Base-by-base conservation (phyloP, 768 basidiomycete species). In the Basidioascus undulatus region DNA sequence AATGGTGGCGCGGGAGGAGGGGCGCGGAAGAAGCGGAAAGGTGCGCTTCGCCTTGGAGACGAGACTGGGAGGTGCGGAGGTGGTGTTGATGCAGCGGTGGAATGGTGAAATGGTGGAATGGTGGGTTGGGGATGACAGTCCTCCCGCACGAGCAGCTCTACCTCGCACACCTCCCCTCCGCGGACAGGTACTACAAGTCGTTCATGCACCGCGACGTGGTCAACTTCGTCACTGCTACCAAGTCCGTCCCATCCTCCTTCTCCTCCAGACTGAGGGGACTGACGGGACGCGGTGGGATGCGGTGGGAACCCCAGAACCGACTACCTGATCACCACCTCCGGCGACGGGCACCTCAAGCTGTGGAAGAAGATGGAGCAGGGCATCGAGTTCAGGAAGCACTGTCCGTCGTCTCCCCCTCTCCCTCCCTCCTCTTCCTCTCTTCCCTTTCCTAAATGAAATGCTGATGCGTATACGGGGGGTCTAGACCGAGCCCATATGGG, bases 351-450 rank as follows among this genome's bases (percentile, higher is more conserved):
- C 58, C 59, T 96, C 47, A 98, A 98, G 57, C 60, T 98, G n/a
- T 98, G 92, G 92, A 96, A 92, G 65, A 98, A 98, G 59, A 86
- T 92, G 61, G 79, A 86, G 18, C n/a, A n/a, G n/a, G n/a, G n/a
- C n/a, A n/a, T n/a, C n/a, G n/a, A n/a, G n/a, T n/a, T n/a, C n/a
- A n/a, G n/a, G n/a, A n/a, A n/a, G n/a, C n/a, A n/a, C n/a, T n/a
- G n/a, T n/a, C n/a, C n/a, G n/a, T n/a, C n/a, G n/a, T n/a, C n/a
- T n/a, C n/a, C n/a, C n/a, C n/a, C n/a, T n/a, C n/a, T n/a, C n/a
- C n/a, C n/a, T n/a, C n/a, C n/a, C n/a, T n/a, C n/a, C n/a, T n/a
- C n/a, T n/a, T n/a, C n/a, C n/a, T n/a, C n/a, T n/a, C n/a, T n/a
- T n/a, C n/a, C n/a, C n/a, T n/a, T n/a, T n/a, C n/a, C n/a, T n/a